A percentile compares a stretch with the other conserved stretches of the same genome.
Evolutionary conservation across 441 rosid species (phyloP).

Genomic region (Dalechampia spathulata): DNA sequence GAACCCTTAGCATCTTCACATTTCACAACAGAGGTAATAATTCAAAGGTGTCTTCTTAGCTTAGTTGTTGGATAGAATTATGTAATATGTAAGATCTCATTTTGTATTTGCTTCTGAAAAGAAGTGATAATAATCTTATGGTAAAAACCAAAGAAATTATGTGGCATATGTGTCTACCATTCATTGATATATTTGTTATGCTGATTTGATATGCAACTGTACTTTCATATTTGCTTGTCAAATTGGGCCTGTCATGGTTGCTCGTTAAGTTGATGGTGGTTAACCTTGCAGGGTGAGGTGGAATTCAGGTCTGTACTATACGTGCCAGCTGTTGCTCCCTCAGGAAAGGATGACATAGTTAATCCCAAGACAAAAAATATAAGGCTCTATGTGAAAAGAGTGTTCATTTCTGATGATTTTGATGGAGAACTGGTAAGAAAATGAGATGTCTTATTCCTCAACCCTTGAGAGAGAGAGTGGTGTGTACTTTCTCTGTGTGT

Average conservation of each 20-base stretch:
- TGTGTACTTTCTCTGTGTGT: too few relatives aligned
- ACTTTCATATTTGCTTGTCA: neutral
- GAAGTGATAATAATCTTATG: neutral
- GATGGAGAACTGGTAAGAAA: conserved; percentile 89
- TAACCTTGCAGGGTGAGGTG: conserved; percentile 73
- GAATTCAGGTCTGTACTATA: conserved; percentile 91
- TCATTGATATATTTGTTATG: neutral
- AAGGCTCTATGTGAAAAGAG: conserved; percentile 91
- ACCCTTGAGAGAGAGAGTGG: too few relatives aligned
- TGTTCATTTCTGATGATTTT: conserved; percentile 92
- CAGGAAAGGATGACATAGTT: conserved; percentile 72
- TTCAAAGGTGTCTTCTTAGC: neutral
- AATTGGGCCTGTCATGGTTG: neutral
- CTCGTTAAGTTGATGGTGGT: conserved; percentile 9
- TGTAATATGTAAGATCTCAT: neutral
- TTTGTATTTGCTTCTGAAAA: neutral
- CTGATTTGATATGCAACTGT: neutral
- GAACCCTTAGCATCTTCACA: conserved; percentile 95
- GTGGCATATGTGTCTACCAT: neutral
- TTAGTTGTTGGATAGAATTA: neutral
- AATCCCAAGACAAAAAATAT: conserved; percentile 94
- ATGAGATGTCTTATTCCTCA: neutral
- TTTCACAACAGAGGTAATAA: conserved; percentile 87
- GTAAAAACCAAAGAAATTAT: neutral
- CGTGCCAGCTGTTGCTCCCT: conserved; percentile 69